A percentile compares a stretch with the other conserved stretches of the same genome.
These are phyloP conservation scores for Candida sanyaensis DNA, from an alignment of 1,139 yeast species.

Conservation along the genomic window DNA sequence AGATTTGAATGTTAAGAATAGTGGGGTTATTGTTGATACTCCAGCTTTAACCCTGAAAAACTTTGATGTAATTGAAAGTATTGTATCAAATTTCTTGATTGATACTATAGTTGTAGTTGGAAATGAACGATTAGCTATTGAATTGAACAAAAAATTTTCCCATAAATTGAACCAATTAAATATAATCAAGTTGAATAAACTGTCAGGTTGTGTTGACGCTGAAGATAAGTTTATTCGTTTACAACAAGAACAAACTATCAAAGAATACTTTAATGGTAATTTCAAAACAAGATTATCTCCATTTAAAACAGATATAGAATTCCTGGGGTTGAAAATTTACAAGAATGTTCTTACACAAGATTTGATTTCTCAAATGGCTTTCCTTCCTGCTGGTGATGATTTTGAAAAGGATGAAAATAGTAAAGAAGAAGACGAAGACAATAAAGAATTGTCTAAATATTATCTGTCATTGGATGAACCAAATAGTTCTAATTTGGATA, in stretches of 20 bases:
- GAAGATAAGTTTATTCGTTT: constrained; percentile 72
- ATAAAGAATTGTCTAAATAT: constrained; percentile 34
- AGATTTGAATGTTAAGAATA: constrained; percentile 50
- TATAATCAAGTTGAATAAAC: constrained; percentile 64
- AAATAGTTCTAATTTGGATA: constrained; percentile 59
- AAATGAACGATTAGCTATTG: constrained; percentile 65
- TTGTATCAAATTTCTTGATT: constrained; percentile 63
- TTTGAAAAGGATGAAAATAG: constrained; percentile 35
- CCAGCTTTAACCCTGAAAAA: constrained; percentile 61
- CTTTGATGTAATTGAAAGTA: constrained; percentile 55
- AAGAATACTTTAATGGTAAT: constrained; percentile 89
- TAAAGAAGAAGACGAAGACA: constrained; percentile 25
- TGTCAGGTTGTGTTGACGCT: constrained; percentile 73
- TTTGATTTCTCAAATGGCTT: constrained; percentile 36
- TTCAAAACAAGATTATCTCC: constrained; percentile 74
- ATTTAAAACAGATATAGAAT: constrained; percentile 46
- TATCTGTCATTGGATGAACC: constrained; percentile 44
- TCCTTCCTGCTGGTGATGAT: constrained; percentile 50
- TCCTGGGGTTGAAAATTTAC: constrained; percentile 37
- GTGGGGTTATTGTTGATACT: constrained; percentile 80
- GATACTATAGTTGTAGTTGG: constrained; percentile 61
- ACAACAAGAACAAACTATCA: constrained; percentile 72
- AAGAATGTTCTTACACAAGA: constrained; percentile 42
- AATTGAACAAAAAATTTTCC: constrained; percentile 57
- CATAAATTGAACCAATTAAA: constrained; percentile 38